phyloP scores from a whole-genome alignment of 257 asterid species.

The Perilla frutescens region DNA sequence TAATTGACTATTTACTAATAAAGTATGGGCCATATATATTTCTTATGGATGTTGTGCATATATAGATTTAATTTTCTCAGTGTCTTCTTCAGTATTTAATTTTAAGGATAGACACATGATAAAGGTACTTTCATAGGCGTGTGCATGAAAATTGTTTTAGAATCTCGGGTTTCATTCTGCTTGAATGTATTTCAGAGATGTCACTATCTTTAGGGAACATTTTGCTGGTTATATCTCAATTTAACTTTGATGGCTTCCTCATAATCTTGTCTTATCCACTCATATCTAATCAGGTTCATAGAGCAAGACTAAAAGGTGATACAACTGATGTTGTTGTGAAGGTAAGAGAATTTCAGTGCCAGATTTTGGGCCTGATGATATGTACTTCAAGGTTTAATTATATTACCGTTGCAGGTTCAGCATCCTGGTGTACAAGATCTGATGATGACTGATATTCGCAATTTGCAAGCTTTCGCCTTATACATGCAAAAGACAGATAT shows the following conservation, averaged over 20 bases:
- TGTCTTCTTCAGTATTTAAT: neutral
- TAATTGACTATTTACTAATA: neutral
- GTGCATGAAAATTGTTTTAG: neutral
- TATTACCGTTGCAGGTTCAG: conserved; percentile 65
- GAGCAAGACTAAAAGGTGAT: conserved; percentile 83
- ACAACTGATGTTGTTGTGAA: conserved; percentile 87
- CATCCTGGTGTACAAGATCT: conserved; percentile 93
- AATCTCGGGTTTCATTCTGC: conserved; percentile 23
- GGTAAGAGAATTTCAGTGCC: conserved; percentile 51
- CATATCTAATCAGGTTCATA: conserved; percentile 74
- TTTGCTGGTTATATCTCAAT: conserved; percentile 9
- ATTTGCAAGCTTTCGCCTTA: conserved; percentile 91
- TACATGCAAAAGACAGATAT: conserved; percentile 96
- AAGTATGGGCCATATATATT: neutral
- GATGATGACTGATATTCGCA: conserved; percentile 98
- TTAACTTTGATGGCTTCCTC: conserved; percentile 18
- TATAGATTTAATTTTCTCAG: too few relatives aligned
- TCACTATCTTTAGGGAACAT: conserved; percentile 8
- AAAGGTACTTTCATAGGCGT: neutral
- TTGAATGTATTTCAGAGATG: conserved; percentile 24
- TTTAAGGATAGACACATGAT: neutral
- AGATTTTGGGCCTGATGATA: conserved; percentile 22
- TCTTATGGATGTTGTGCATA: neutral
- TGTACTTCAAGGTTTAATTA: conserved; percentile 30
- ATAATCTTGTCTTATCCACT: conserved; percentile 13